These are phyloP conservation scores for Trichoderma afroharzianum DNA, from an alignment of 2,329 filamentous ascomycete species.

Conservation along the genomic window DNA sequence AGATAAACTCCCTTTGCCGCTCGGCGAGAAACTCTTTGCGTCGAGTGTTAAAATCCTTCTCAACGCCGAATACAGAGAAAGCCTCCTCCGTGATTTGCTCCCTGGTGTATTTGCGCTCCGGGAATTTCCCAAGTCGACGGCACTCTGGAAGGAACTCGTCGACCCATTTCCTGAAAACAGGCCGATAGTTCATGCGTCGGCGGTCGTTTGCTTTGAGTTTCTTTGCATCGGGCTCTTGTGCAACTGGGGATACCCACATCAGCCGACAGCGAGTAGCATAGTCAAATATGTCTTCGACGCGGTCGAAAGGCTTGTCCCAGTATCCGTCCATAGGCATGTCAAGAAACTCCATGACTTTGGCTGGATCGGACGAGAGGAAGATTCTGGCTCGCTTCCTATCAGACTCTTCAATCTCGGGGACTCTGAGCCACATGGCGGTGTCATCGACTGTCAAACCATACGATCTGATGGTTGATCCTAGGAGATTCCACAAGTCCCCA, in stretches of 20 bases:
- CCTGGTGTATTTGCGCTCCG: constrained; percentile 32
- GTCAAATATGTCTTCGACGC: constrained; percentile 54
- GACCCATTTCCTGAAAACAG: constrained; percentile 58
- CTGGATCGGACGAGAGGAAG: constrained; percentile 56
- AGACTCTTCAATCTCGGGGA: constrained; percentile 62
- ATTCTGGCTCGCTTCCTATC: constrained; percentile 57
- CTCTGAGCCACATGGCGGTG: constrained; percentile 59
- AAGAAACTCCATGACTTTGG: constrained; percentile 57
- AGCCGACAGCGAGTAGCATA: constrained; percentile 58
- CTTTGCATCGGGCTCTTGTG: constrained; percentile 27
- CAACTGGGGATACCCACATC: constrained; percentile 44
- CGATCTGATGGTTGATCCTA: constrained; percentile 61
- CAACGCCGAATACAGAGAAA: constrained; percentile 47
- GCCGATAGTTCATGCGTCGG: constrained; percentile 50
- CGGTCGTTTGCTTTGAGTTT: constrained; percentile 54
- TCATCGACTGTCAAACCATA: constrained; percentile 66
- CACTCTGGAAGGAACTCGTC: constrained; percentile 59
- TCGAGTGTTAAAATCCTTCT: constrained; percentile 41
- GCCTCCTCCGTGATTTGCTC: constrained; percentile 50
- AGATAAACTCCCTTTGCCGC: constrained; percentile 41
- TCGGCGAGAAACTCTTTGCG: constrained; percentile 41
- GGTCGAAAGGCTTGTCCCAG: constrained; percentile 55
- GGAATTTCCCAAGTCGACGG: constrained; percentile 37
- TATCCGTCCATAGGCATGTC: constrained; percentile 46
- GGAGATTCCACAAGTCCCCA: constrained; percentile 64